phyloP scores from a whole-genome alignment of 345 rosid genomes.

The Murraya koenigii region DNA sequence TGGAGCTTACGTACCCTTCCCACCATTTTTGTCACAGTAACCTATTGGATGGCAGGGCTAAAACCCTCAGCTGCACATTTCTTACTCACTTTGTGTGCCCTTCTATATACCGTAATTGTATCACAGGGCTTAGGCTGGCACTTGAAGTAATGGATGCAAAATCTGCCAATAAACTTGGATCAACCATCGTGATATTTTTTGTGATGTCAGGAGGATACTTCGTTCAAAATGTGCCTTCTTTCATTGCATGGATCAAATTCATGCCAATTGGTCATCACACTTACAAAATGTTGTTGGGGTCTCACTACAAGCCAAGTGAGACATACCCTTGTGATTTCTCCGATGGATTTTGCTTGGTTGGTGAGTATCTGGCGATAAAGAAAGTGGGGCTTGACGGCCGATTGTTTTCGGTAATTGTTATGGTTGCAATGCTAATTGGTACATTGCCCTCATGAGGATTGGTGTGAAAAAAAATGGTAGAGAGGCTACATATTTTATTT shows the following conservation, averaged over 20 bases:
- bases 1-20: constrained; percentile 81
- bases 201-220: constrained; percentile 42
- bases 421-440: background rate
- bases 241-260: constrained; percentile 49
- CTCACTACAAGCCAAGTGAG: constrained; percentile 33
- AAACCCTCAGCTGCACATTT: constrained; percentile 20
- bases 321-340: constrained; percentile 31
- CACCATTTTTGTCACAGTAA: constrained; percentile 38
- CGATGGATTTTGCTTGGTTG: constrained; percentile 29
- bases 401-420: too few relatives aligned
- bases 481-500: too few relatives aligned
- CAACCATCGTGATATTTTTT: constrained; percentile 36
- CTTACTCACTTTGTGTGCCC: constrained; percentile 39
- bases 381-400: too few relatives aligned
- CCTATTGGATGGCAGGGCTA: constrained; percentile 77
- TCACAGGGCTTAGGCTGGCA: constrained; percentile 50
- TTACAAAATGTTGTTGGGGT: constrained; percentile 40
- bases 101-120: constrained; percentile 37
- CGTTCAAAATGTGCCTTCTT: constrained; percentile 47
- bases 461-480: background rate
- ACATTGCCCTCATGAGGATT: background rate
- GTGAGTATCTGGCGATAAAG: constrained; percentile 27
- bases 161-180: constrained; percentile 35
- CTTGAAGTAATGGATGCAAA: constrained; percentile 49
- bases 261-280: constrained; percentile 38